Evolutionary conservation across 345 rosid genomes (phyloP).

Genomic region (Anacardium occidentale): DNA sequence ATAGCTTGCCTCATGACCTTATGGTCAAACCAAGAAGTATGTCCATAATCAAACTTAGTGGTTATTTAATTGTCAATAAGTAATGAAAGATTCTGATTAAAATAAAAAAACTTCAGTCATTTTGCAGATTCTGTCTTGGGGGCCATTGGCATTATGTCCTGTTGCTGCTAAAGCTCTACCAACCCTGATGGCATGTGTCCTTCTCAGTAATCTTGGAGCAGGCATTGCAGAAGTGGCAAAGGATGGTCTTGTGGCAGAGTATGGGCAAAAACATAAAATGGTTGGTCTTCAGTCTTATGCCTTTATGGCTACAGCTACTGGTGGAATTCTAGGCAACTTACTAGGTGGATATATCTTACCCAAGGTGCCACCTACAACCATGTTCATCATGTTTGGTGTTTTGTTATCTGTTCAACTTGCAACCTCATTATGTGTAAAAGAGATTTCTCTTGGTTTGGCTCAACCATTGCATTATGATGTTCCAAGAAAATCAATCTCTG

Average conservation of each 20-base stretch:
- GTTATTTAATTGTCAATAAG: neutral
- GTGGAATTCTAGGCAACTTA: constrained; percentile 80
- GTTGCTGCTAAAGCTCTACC: constrained; percentile 62
- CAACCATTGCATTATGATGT: constrained; percentile 25
- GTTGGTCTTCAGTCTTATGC: constrained; percentile 78
- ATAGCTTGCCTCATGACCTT: neutral
- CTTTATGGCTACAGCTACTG: constrained; percentile 79
- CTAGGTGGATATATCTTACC: constrained; percentile 65
- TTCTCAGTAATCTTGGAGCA: constrained; percentile 82
- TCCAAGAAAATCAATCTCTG: constrained; percentile 35
- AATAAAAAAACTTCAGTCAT: constrained; percentile 42
- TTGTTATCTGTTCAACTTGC: constrained; percentile 58
- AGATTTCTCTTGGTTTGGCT: constrained; percentile 58
- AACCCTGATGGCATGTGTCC: constrained; percentile 54
- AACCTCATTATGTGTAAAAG: constrained; percentile 45
- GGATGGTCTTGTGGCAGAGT: constrained; percentile 90
- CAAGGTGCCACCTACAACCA: constrained; percentile 42
- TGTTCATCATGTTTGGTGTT: constrained; percentile 55
- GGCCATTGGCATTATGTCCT: constrained; percentile 60
- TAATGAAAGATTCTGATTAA: constrained; percentile 5
- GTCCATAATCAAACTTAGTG: neutral
- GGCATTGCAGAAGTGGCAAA: constrained; percentile 80
- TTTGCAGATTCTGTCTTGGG: constrained; percentile 85
- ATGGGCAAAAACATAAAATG: constrained; percentile 53
- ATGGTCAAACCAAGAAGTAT: neutral